Percentiles rank a stretch among this genome's conserved stretches.
phyloP scores from a whole-genome alignment of 306 rosid species.

The Corylus americana region DNA sequence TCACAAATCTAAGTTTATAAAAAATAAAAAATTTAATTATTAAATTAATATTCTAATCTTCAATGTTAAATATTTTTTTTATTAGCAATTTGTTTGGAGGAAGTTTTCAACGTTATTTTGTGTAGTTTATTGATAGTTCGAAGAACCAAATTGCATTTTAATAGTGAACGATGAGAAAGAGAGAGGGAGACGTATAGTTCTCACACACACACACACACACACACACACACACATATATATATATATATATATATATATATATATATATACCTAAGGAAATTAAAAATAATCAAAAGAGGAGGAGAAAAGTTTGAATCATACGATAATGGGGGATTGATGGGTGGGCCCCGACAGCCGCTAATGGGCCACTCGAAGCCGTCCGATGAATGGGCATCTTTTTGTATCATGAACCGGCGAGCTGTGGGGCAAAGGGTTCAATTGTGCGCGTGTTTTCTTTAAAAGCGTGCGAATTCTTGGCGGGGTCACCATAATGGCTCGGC shows the following conservation, averaged over 20 bases:
- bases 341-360: conserved; percentile 22
- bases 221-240: no score
- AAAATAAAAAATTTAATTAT: no score
- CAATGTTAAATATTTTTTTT: not conserved
- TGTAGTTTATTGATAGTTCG: not conserved
- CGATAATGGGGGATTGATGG: conserved; percentile 16
- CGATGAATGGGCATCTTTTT: conserved; percentile 3
- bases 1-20: no score
- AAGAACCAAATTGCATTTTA: not conserved
- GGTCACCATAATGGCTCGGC: conserved; percentile 43
- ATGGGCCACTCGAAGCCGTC: conserved; percentile 30
- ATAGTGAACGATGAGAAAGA: not conserved
- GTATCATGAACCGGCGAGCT: conserved; percentile 36
- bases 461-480: conserved; percentile 35
- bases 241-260: no score
- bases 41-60: no score
- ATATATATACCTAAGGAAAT: not conserved
- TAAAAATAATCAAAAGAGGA: not conserved
- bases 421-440: conserved; percentile 32
- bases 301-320: not conserved
- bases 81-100: no score
- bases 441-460: conserved; percentile 45
- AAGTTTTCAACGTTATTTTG: not conserved
- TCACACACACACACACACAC: not conserved
- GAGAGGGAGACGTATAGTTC: not conserved